Percentiles rank a stretch among this genome's conserved stretches.
These are phyloP conservation scores for Debaryomycetaceae sp. DNA, from an alignment of 1,139 yeast species.

Conservation along the genomic window DNA sequence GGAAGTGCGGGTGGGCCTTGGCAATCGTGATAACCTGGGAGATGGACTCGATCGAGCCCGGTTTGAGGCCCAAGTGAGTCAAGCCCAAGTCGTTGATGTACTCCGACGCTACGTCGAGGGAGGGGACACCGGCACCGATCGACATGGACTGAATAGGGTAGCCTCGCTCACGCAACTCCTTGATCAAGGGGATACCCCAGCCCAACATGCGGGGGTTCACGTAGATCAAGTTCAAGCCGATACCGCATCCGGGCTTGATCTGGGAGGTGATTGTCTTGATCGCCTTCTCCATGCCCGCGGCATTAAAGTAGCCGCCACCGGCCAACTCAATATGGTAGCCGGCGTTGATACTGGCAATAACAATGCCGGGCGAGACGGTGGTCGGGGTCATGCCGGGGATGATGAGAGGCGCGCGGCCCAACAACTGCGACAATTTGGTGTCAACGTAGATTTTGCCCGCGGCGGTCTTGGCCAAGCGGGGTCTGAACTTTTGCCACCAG, in stretches of 20 bases:
- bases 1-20: slow-evolving; percentile 91
- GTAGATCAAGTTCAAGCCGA: slow-evolving; percentile 84
- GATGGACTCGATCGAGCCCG: slow-evolving; percentile 93
- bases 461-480: slow-evolving; percentile 66
- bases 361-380: slow-evolving; percentile 88
- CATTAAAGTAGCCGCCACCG: slow-evolving; percentile 94
- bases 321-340: slow-evolving; percentile 97
- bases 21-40: slow-evolving; percentile 82
- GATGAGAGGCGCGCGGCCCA: slow-evolving; percentile 94
- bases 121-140: slow-evolving; percentile 99
- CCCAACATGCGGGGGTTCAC: slow-evolving; percentile 96
- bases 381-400: slow-evolving; percentile 99
- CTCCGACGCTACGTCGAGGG: slow-evolving; percentile 93
- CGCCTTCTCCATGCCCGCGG: slow-evolving; percentile 62
- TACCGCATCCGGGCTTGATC: slow-evolving; percentile 76
- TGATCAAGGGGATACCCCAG: slow-evolving; percentile 97
- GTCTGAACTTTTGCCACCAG: slow-evolving; percentile 86
- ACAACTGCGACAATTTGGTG: slow-evolving; percentile 83
- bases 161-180: slow-evolving; percentile 78
- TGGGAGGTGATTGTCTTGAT: slow-evolving; percentile 57
- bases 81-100: slow-evolving; percentile 87
- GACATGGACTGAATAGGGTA: slow-evolving; percentile 94
- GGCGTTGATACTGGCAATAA: slow-evolving; percentile 85
- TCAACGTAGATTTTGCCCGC: slow-evolving; percentile 74
- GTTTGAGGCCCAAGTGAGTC: slow-evolving; percentile 92